Base-by-base conservation (phyloP, 179 eudicot genomes). In the Spergularia azorica region DNA sequence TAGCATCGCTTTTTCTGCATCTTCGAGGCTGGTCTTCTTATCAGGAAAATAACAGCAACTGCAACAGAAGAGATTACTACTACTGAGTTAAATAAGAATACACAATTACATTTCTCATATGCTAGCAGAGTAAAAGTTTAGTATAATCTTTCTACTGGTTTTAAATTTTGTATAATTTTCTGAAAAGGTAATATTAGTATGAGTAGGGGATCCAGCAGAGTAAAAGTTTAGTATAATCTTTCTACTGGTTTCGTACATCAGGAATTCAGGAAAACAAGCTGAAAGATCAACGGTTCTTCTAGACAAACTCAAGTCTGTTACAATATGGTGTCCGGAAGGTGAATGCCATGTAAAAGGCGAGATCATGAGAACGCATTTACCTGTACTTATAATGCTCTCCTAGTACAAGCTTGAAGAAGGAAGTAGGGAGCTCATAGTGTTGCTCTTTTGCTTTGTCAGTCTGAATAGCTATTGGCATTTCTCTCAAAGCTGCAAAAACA, bases 361-460 rank as follows among this genome's bases (percentile, higher is more conserved):
- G 48, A 55, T 38, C 16, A n/a, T 56, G 51, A 71, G 52, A 51
- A 63, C 38, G 38, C 0, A 51, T 51, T 67, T 83, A 84, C 99
- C 99, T 96, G 89, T 96, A 96, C 80, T 94, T 96, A 71, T 90
- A 86, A 86, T 96, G 87, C 79, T 90, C 82, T 55, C 99, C 99
- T 2, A 96, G 89, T 50, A 93, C 92, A 72, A 96, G 90, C 85
- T 91, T 89, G 86, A 96, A 96, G 87, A 96, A 96, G 70, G 98
- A 88, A 59, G 99, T 94, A 73, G 99, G 99, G 15, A 96, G 88
- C 64, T 96, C 99, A 80, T 96, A 96, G 75, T 96, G 99, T 74
- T 96, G 99, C 70, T 87, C 62, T 81, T 96, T 96, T 7, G 99
- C 82, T 57, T 58, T 80, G 12, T 96, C 99, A 72, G 99, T 91